These are phyloP conservation scores for Tolypocladium album DNA, from an alignment of 2,329 filamentous ascomycete genomes.

Conservation along the genomic window DNA sequence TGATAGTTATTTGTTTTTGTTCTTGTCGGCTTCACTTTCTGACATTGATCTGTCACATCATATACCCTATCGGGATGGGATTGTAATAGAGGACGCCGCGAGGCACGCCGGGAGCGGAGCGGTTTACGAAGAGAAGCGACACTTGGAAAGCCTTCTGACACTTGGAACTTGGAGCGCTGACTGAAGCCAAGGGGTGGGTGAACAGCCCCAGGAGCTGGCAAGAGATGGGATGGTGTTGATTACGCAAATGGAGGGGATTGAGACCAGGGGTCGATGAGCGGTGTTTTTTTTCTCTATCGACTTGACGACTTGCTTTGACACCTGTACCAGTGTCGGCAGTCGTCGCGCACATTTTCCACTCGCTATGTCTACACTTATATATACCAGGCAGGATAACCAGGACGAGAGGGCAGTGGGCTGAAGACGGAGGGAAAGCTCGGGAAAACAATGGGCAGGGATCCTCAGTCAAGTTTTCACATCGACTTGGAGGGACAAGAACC, in stretches of 20 bases:
- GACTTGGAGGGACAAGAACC: neutral
- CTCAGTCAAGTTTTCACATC: neutral
- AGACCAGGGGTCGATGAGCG: neutral
- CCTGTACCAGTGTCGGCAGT: neutral
- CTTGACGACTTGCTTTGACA: neutral
- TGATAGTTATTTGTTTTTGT: conserved; percentile 4
- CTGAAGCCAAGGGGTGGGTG: neutral
- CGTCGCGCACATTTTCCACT: neutral
- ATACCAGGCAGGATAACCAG: neutral
- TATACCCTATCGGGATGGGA: conserved; percentile 23
- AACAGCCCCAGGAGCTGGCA: neutral
- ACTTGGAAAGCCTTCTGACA: conserved; percentile 1
- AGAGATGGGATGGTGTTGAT: neutral
- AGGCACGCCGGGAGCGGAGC: conserved; percentile 17
- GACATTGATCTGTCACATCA: conserved; percentile 9
- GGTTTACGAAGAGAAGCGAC: conserved; percentile 2
- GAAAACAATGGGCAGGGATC: neutral
- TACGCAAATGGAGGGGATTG: neutral
- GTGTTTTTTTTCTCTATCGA: neutral
- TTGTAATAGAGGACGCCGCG: conserved; percentile 27
- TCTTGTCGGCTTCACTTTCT: conserved; percentile 11
- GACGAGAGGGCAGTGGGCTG: neutral
- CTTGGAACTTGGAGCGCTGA: neutral
- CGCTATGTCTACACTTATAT: neutral
- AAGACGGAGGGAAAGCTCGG: neutral